Base-by-base conservation (phyloP, 352 stramenopile genomes). In the Phytopythium oedochilum region DNA sequence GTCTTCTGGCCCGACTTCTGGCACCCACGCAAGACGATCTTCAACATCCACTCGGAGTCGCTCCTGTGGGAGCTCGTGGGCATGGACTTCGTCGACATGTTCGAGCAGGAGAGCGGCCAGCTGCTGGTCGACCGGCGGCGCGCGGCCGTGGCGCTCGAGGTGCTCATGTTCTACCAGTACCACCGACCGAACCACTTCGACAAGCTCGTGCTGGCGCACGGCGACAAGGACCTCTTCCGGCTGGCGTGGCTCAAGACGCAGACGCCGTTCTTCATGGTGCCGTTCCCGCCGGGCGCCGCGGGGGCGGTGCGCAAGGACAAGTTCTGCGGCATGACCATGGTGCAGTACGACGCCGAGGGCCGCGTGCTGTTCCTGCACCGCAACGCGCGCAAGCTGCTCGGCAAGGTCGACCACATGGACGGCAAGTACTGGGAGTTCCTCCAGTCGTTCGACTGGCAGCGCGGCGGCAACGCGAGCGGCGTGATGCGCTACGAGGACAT, bases 1-100 rank as follows among this genome's bases (percentile, higher is more conserved):
- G 44, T 92, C 14, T 91, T 90, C 57, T 92, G 80, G 80, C 81
- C 81, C 9, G 81, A 92, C 44, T 88, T 88, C 53, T 92, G 76
- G 76, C 78, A 89, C 52, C 82, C 82, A 5, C 55, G 70, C 22
- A 73, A 81, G 48, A 88, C 77, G 38, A 86, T 87, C 32, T 89
- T 88, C 62, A 84, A 85, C 43, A 75, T 90, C 52, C 75, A 88
- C 50, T 47, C 57, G 44, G 63, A 70, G 8, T 86, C 72, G 17
- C 58, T 90, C 26, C 47, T 89, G 20, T 90, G 79, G 77, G 57
- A 84, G 57, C 69, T 86, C n/a, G 60, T 90, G 18, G 68, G 86
- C 47, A 61, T 89, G 40, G 46, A 66, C 12, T 80, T 78, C 20
- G 62, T 88, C 34, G 73, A 89, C 63, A 89, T 88, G 77, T 89